Evolutionary conservation across 1,284 basidiomycete genomes (phyloP).

Genomic region (Gomphus sp.): DNA sequence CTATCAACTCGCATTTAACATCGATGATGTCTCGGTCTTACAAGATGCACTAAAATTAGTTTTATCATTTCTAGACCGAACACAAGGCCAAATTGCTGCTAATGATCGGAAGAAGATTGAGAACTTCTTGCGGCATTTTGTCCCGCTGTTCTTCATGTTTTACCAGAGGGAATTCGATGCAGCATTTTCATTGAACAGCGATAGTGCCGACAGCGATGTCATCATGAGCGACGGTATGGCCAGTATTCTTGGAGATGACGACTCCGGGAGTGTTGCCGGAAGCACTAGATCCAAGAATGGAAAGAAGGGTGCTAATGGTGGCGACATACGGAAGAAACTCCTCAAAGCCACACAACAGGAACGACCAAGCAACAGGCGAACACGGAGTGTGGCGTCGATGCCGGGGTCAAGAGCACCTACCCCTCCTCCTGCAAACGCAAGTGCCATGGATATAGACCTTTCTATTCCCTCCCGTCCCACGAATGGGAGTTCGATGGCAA

Average conservation of each 20-base stretch:
- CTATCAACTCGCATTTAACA: slow-evolving; percentile 55
- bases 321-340: slow-evolving; percentile 64
- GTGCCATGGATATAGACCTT: not conserved
- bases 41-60: slow-evolving; percentile 86
- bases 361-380: slow-evolving; percentile 53
- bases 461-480: not conserved
- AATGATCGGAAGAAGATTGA: slow-evolving; percentile 80
- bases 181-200: slow-evolving; percentile 35
- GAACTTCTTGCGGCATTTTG: slow-evolving; percentile 71
- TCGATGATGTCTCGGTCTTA: slow-evolving; percentile 72
- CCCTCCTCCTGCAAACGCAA: not conserved
- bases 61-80: slow-evolving; percentile 87
- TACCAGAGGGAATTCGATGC: slow-evolving; percentile 65
- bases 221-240: slow-evolving; percentile 45
- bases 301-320: slow-evolving; percentile 24
- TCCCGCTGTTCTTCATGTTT: slow-evolving; percentile 65
- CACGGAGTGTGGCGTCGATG: slow-evolving; percentile 37
- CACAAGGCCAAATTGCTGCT: slow-evolving; percentile 63
- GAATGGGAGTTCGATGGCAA: slow-evolving; percentile 20
- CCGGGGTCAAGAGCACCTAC: slow-evolving; percentile 8
- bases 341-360: slow-evolving; percentile 63
- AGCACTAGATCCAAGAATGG: slow-evolving; percentile 27
- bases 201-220: slow-evolving; percentile 33
- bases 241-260: slow-evolving; percentile 39
- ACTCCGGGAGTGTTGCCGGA: slow-evolving; percentile 29